Conservation (phyloP, 352 stramenopile genomes). For the Phytophthora citrophthora region DNA sequence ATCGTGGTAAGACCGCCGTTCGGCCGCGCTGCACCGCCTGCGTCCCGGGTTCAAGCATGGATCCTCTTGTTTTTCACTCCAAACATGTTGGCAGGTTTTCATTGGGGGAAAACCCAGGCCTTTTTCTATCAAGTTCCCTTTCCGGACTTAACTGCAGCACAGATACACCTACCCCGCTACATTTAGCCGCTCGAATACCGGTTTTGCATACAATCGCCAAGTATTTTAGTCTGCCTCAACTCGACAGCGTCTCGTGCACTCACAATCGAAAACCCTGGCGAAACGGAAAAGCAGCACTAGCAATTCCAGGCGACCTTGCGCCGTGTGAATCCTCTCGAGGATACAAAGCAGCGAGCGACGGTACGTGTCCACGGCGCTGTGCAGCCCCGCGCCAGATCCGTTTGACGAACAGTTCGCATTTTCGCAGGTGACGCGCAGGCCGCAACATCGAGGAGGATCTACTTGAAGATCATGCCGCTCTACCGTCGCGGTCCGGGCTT, state of each 20-base stretch:
- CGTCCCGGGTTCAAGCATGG: constrained; percentile 15
- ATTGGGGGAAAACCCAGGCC: constrained; percentile 7
- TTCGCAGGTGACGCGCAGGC: constrained; percentile 4
- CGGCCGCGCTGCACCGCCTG: constrained; percentile 2
- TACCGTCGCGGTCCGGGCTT: constrained; percentile 71
- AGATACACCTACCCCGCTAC: constrained; percentile 28
- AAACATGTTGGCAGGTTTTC: constrained; percentile 7
- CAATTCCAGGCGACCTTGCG: background rate
- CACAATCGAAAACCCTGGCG: constrained; percentile 22
- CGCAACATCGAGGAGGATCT: background rate
- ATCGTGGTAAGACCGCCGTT: constrained; percentile 1
- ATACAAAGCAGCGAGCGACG: constrained; percentile 21
- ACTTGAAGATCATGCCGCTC: constrained; percentile 43
- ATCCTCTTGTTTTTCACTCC: no score
- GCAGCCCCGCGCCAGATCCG: constrained; percentile 14
- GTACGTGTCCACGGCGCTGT: constrained; percentile 17
- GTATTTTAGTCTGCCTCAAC: constrained; percentile 7
- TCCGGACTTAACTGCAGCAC: constrained; percentile 12
- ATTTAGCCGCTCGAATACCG: constrained; percentile 2
- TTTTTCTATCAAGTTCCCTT: constrained; percentile 9
- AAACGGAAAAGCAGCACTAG: constrained; percentile 5
- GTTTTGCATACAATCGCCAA: no score
- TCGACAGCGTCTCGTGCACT: constrained; percentile 7
- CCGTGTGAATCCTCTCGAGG: constrained; percentile 12
- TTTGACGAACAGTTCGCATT: constrained; percentile 13